Conservation (phyloP, 371 early-diverging fungal genomes). For the Cokeromyces recurvatus region DNA sequence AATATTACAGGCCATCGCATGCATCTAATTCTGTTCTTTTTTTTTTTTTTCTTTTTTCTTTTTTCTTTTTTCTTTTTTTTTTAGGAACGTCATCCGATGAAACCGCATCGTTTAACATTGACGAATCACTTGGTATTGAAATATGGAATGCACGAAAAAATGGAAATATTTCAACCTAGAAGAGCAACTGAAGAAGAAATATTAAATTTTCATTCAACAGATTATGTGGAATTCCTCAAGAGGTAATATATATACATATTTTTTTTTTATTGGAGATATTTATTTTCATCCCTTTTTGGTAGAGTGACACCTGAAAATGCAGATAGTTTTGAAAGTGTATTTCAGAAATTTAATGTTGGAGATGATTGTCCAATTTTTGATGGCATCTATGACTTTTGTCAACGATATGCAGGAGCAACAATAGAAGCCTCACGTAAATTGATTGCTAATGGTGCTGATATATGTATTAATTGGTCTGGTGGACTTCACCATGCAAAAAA, state of each 20-base stretch:
- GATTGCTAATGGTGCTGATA: constrained; percentile 71
- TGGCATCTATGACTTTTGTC: constrained; percentile 96
- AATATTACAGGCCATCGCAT: neutral
- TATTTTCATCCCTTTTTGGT: no score
- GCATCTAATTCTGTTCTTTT: neutral
- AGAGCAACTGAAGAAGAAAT: constrained; percentile 96
- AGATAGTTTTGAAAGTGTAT: constrained; percentile 59
- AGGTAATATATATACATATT: constrained; percentile 42
- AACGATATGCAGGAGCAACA: constrained; percentile 82
- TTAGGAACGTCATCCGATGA: constrained; percentile 92
- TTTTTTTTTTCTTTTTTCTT: no score
- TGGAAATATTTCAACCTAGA: constrained; percentile 89
- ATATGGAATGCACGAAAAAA: constrained; percentile 80
- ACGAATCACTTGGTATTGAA: constrained; percentile 89
- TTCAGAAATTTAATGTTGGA: constrained; percentile 82
- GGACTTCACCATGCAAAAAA: constrained; percentile 97
- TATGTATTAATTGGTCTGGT: constrained; percentile 94
- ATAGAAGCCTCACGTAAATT: constrained; percentile 84
- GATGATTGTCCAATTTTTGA: constrained; percentile 98
- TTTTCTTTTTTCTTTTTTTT: no score
- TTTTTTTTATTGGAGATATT: neutral
- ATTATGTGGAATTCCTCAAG: constrained; percentile 98
- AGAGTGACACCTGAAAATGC: constrained; percentile 92
- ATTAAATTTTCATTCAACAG: constrained; percentile 91
- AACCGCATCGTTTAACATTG: constrained; percentile 89